Conservation (phyloP, 345 rosid species). For the Citrus mangshanensis region DNA sequence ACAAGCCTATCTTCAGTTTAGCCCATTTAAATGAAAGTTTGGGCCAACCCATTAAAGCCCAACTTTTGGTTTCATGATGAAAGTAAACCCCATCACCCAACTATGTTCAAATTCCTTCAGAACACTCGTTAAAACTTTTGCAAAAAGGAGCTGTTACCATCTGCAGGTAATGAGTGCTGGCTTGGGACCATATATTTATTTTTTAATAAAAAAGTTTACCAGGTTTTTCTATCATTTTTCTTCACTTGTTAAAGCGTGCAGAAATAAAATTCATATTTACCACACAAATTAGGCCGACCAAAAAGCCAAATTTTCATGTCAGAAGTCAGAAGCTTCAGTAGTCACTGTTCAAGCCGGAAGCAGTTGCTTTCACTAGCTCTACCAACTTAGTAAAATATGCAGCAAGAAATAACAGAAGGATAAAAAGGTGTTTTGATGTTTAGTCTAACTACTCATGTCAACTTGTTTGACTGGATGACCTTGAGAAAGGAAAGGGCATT, state of each 20-base stretch:
- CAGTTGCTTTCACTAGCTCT: neutral
- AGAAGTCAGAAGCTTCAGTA: neutral
- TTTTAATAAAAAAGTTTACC: neutral
- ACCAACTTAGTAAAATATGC: neutral
- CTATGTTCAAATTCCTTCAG: neutral
- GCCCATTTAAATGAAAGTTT: neutral
- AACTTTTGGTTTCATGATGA: neutral
- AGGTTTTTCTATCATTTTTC: neutral
- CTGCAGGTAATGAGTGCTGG: neutral
- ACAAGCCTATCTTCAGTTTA: neutral
- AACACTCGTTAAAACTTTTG: neutral
- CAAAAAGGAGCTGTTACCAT: neutral
- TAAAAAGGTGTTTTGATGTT: neutral
- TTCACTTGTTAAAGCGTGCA: neutral
- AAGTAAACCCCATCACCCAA: neutral
- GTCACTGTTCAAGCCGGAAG: neutral
- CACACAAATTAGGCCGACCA: conserved; percentile 1
- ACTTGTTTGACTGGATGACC: neutral
- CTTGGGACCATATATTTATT: neutral
- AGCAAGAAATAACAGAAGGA: neutral
- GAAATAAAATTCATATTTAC: conserved; percentile 3
- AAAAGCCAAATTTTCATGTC: conserved; percentile 10
- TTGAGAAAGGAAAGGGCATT: neutral
- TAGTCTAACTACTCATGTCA: neutral
- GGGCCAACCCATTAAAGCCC: neutral